A percentile compares a stretch with the other conserved stretches of the same genome.
Conservation (phyloP, 139 green algal species). For the Chlamydomonas sp. region DNA sequence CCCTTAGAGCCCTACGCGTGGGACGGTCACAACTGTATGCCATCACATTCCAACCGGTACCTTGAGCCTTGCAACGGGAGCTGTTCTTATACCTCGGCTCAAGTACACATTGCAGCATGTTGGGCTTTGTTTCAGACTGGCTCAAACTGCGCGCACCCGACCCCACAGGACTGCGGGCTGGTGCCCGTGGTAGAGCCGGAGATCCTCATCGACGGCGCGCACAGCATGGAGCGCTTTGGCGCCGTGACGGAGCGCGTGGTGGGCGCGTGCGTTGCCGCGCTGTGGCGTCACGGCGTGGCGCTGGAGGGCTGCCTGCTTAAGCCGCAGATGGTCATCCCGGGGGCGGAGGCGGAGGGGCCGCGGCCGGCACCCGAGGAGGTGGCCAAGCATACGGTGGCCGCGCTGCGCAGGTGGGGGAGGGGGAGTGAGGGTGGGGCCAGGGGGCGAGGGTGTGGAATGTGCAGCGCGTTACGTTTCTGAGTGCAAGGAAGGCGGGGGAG, state of each 20-base stretch:
- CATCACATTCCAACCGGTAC: no score
- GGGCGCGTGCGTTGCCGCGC: constrained; percentile 59
- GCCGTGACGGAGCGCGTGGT: constrained; percentile 63
- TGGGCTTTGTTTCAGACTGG: no score
- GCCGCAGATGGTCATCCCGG: constrained; percentile 88
- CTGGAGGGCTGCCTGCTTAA: constrained; percentile 92
- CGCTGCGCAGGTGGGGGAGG: constrained; percentile 64
- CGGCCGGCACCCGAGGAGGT: constrained; percentile 64
- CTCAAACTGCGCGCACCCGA: no score
- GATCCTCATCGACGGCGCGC: constrained; percentile 92
- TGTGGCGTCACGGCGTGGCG: constrained; percentile 72
- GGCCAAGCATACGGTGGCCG: constrained; percentile 76
- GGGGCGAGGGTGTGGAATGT: neutral
- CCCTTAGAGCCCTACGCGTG: no score
- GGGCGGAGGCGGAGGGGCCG: constrained; percentile 46
- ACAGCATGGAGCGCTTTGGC: constrained; percentile 59
- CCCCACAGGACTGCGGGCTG: constrained; percentile 70
- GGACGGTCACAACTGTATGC: no score
- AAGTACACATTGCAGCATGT: no score
- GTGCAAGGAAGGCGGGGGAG: no score
- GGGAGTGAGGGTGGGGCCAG: neutral
- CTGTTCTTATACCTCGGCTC: no score
- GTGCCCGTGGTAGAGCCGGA: constrained; percentile 98
- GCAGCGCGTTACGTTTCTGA: neutral
- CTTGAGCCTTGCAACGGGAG: no score